These are phyloP conservation scores for Talaromyces adpressus DNA, from an alignment of 495 filamentous ascomycete genomes.

Conservation along the genomic window DNA sequence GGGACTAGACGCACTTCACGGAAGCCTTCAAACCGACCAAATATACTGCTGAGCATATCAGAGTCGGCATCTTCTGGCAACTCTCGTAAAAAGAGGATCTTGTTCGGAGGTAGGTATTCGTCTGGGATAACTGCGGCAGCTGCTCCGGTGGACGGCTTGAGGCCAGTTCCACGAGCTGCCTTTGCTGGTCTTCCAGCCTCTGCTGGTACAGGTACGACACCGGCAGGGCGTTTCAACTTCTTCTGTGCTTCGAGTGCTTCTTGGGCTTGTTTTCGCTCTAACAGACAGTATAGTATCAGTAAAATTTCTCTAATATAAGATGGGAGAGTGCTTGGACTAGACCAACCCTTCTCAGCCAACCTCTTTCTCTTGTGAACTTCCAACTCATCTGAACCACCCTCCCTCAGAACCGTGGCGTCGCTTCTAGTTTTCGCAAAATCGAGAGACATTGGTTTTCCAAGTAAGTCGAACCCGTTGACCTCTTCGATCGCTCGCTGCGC, in stretches of 20 bases:
- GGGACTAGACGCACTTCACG: constrained; percentile 86
- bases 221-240: constrained; percentile 68
- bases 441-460: constrained; percentile 85
- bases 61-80: constrained; percentile 80
- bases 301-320: background rate
- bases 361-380: constrained; percentile 81
- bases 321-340: background rate
- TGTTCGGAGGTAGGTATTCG: constrained; percentile 96
- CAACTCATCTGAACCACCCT: constrained; percentile 71
- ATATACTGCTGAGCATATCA: constrained; percentile 71
- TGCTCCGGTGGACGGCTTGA: constrained; percentile 70
- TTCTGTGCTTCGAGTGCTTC: constrained; percentile 78
- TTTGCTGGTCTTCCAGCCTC: constrained; percentile 59
- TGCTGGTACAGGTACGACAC: constrained; percentile 38
- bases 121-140: constrained; percentile 77
- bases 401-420: constrained; percentile 74
- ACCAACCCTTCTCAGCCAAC: constrained; percentile 82
- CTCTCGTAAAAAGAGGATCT: constrained; percentile 93
- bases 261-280: constrained; percentile 87
- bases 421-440: constrained; percentile 80
- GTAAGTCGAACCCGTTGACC: constrained; percentile 88
- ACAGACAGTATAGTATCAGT: background rate
- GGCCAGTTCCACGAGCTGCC: constrained; percentile 65
- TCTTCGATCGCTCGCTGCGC: constrained; percentile 80
- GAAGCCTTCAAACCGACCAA: constrained; percentile 89